Evolutionary conservation across 1,139 yeast genomes (phyloP), one percentile per base, ranked within the genome.

Genomic region (Diutina scorzettiae): DNA sequence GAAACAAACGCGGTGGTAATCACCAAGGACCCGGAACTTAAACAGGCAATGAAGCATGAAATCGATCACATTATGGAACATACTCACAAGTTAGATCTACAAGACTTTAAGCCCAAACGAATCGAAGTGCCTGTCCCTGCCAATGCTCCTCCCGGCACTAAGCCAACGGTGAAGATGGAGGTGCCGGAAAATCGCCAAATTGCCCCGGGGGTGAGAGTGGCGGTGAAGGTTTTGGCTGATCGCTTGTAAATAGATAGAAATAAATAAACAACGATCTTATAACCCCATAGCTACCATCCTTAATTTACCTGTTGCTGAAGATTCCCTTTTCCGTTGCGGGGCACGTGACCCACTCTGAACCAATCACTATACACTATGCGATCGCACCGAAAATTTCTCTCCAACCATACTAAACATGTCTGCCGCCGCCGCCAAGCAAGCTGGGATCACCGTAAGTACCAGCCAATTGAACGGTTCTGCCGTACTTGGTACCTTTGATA

Each of bases 1-100:
- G 99, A 91, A 60, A 74, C 91, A 9, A 89, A 91, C 56, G 93
- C 89, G 1, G 64, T 89, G 3, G 60, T 89, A 3, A 64, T 87
- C 21, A 89, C 97, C 2, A 72, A 66, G 45, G 91, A 85, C 56
- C 63, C 66, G 11, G 65, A 59, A 2, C 66, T 91, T 48, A 79
- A 80, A 54, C 46, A 50, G 12, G 58, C 64, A 43, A 78, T 89
- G 81, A 62, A 62, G 30, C 52, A 53, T 1, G 98, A 89, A 58
- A 64, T 86, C 33, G 71, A 73, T 16, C 69, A 84, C 56, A 62
- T 89, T 47, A 60, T 73, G 63, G 52, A 59, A 30, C 61, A 78
- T 53, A 49, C 51, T 12, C 45, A 41, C 25, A 45, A 46, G 39
- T 65, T 86, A 49, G 62, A 65, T 6, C 55, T 81, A 42, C 62